Evolutionary conservation across 441 rosid species (phyloP).

Genomic region (Arabidopsis lyrata): DNA sequence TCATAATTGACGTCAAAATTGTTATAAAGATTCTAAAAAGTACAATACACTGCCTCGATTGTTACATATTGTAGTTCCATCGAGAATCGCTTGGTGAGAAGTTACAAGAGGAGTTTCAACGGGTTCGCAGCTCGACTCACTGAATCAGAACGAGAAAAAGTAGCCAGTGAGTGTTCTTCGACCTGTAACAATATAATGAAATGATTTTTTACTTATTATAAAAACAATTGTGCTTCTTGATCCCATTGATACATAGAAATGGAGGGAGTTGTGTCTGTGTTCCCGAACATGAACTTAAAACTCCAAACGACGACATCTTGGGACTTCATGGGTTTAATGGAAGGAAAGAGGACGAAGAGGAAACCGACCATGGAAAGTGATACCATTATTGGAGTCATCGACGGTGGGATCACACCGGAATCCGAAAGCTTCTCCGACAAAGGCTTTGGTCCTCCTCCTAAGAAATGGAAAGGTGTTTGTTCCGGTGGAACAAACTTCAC

Average conservation of each 20-base stretch:
- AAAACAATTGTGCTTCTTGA: background rate
- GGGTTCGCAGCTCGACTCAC: conserved; percentile 20
- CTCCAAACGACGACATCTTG: conserved; percentile 64
- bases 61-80: conserved; percentile 30
- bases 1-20: too few species aligned
- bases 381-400: conserved; percentile 50
- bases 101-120: conserved; percentile 49
- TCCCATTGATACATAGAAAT: conserved; percentile 36
- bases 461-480: conserved; percentile 67
- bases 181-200: too few species aligned
- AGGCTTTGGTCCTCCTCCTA: conserved; percentile 63
- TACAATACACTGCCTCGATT: background rate
- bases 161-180: conserved; percentile 13
- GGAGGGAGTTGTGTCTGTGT: conserved; percentile 55
- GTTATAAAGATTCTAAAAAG: too few species aligned
- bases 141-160: conserved; percentile 1
- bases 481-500: conserved; percentile 41
- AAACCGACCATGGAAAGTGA: conserved; percentile 42
- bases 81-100: conserved; percentile 45
- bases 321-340: conserved; percentile 58
- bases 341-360: conserved; percentile 1
- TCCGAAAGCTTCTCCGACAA: conserved; percentile 50
- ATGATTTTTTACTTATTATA: too few species aligned
- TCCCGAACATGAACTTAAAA: conserved; percentile 50
- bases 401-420: conserved; percentile 56